Evolutionary conservation across 257 asterid species (phyloP), one percentile per base, ranked within the genome.

Genomic region (Ilex aquifolium): DNA sequence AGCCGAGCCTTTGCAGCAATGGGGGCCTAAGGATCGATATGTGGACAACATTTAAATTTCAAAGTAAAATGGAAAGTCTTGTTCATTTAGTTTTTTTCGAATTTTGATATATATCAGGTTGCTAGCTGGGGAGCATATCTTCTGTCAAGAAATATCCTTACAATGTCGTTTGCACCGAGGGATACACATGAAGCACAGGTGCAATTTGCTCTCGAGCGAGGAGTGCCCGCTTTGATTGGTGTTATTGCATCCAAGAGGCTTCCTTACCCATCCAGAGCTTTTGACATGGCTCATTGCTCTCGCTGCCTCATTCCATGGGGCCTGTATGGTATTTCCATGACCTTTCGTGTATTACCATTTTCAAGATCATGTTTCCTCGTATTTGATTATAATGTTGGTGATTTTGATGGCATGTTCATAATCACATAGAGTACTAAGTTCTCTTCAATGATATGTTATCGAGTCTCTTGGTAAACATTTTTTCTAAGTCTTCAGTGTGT

Each of bases 231-330:
- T 40, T 53, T 90, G 66, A 87, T 90, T 27, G 95, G 97, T 21
- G 90, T 90, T 17, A 74, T 90, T 56, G 97, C 95, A 46, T 87
- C 97, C 48, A 90, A 87, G 76, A 79, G 97, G 79, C 95, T 90
- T 44, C 97, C 97, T 12, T 90, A 87, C 64, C 97, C 97, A 0
- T 90, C 97, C 5, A 54, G 90, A 63, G 95, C 95, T 58, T 89
- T 89, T 69, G 97, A 89, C 70, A 81, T 90, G 95, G 97, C 95
- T 27, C 97, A 90, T 63, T 90, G 97, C 32, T 90, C 97, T 5
- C 95, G 97, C 44, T 90, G 97, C 82, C 95, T 90, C 64, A 90
- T 90, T 65, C 95, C 97, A 0, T 90, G 97, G 97, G 95, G 86
- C 15, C 85, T 85, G 77, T 52, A 87, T 42, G 92, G 97, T 90